Conservation (phyloP, 2,329 filamentous ascomycete genomes). For the Corynespora cassiicola region DNA sequence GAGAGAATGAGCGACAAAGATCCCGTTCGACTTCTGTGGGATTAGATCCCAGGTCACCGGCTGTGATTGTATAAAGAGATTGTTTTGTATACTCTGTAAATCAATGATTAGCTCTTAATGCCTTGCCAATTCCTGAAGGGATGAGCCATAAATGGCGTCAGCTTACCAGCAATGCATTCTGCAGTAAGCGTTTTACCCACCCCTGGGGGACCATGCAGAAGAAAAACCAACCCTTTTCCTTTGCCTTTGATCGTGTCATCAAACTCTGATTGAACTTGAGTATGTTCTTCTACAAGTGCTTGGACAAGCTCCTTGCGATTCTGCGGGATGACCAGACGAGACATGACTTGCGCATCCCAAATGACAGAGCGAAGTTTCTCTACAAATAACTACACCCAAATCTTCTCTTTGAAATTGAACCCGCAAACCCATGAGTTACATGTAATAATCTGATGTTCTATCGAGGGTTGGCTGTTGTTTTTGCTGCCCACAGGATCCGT, state of each 20-base stretch:
- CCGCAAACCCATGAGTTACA: too few relatives aligned
- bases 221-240: slow-evolving; percentile 26
- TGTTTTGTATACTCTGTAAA: slow-evolving; percentile 20
- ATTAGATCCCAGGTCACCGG: slow-evolving; percentile 22
- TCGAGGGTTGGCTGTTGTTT: too few relatives aligned
- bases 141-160: neutral
- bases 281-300: slow-evolving; percentile 9
- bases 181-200: slow-evolving; percentile 33
- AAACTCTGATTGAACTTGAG: too few relatives aligned
- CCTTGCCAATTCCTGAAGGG: slow-evolving; percentile 3
- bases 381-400: too few relatives aligned
- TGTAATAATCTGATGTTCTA: too few relatives aligned
- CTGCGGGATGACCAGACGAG: neutral
- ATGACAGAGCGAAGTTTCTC: too few relatives aligned
- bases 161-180: neutral
- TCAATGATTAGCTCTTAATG: too few relatives aligned
- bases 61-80: slow-evolving; percentile 21
- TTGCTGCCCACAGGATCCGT: too few relatives aligned
- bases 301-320: slow-evolving; percentile 11
- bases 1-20: slow-evolving; percentile 19
- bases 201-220: slow-evolving; percentile 28
- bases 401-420: too few relatives aligned
- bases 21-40: slow-evolving; percentile 18
- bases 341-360: too few relatives aligned
- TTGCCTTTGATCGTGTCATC: slow-evolving; percentile 26